A percentile compares a stretch with the other conserved stretches of the same genome.
Evolutionary conservation across 2,329 filamentous ascomycete genomes (phyloP).

Genomic region (Exserohilum rostratum): DNA sequence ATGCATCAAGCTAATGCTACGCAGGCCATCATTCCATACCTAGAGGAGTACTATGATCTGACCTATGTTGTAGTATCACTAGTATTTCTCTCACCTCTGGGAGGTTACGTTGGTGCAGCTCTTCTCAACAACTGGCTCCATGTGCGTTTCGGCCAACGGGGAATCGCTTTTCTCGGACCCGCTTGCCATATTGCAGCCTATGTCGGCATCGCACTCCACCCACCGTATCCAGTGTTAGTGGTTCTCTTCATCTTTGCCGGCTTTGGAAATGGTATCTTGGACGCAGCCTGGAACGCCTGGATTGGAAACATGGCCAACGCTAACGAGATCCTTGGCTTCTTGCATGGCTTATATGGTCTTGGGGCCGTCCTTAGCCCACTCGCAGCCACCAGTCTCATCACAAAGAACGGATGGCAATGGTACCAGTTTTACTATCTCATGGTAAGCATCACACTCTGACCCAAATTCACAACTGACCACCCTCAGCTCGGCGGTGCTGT

Average conservation of each 20-base stretch:
- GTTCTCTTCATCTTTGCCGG: constrained; percentile 68
- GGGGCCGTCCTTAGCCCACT: constrained; percentile 72
- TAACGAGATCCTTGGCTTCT: constrained; percentile 73
- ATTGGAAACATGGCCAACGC: constrained; percentile 71
- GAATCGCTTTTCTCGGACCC: constrained; percentile 70
- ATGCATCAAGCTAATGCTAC: not conserved
- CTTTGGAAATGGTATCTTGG: constrained; percentile 71
- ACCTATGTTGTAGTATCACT: constrained; percentile 67
- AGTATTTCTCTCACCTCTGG: constrained; percentile 68
- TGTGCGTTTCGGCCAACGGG: constrained; percentile 68
- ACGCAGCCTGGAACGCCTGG: constrained; percentile 65
- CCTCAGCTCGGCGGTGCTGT: constrained; percentile 52
- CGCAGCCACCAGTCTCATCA: constrained; percentile 72
- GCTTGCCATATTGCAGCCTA: constrained; percentile 63
- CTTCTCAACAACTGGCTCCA: constrained; percentile 68
- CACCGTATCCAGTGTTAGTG: constrained; percentile 61
- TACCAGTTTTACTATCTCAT: constrained; percentile 77
- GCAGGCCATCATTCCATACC: not conserved
- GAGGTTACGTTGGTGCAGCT: constrained; percentile 66
- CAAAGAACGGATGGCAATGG: constrained; percentile 65
- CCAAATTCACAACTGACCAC: not conserved
- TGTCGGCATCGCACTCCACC: not conserved
- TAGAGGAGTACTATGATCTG: constrained; percentile 40
- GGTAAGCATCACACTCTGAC: constrained; percentile 26
- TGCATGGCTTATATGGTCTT: constrained; percentile 73